Evolutionary conservation across 2,329 filamentous ascomycete genomes (phyloP), one percentile per base, ranked within the genome.

Genomic region (Pseudogymnoascus sp.): DNA sequence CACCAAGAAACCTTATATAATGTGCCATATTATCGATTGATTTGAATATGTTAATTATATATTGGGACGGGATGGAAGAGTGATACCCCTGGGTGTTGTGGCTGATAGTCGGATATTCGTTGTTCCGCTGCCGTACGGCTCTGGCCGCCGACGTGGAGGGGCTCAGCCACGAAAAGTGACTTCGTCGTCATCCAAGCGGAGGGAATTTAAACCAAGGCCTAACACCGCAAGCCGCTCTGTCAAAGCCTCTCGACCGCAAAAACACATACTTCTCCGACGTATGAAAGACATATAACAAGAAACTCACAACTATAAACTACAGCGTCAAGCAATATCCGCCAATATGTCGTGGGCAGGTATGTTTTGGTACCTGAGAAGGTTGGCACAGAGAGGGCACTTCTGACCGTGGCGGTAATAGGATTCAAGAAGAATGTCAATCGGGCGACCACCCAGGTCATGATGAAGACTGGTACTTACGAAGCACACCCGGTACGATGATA

Each of bases 391-490:
- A 54, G 48, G 48, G 48, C 48, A 16, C n/a, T 16, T 31, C 62
- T 64, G 28, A 65, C 62, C 3, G 36, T 61, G 31, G 6, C 4
- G 14, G 21, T 16, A 37, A n/a, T 73, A 90, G 89, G 89, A 69
- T 93, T 92, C 81, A 92, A 95, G 81, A 96, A 96, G 78, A 96
- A 96, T 87, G 93, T 98, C 81, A 93, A 95, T 82, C 92, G 95
- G 81, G 93, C 93, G 73, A 97, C 93, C 78, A 99, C 96, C 80
- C 93, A 97, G 87, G 93, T 98, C 68, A 97, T 99, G 92, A 98
- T 99, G 93, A 99, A 99, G 85, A 96, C 93, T 65, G 91, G 88
- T 90, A 77, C 68, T 82, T 73, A 41, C 19, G 13, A 11, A 31
- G n/a, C 8, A 34, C 6, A 8, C 16, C n/a, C 13, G 11, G 16